Evolutionary conservation across 768 basidiomycete species (phyloP).

Genomic region (Sutorius australiensis): DNA sequence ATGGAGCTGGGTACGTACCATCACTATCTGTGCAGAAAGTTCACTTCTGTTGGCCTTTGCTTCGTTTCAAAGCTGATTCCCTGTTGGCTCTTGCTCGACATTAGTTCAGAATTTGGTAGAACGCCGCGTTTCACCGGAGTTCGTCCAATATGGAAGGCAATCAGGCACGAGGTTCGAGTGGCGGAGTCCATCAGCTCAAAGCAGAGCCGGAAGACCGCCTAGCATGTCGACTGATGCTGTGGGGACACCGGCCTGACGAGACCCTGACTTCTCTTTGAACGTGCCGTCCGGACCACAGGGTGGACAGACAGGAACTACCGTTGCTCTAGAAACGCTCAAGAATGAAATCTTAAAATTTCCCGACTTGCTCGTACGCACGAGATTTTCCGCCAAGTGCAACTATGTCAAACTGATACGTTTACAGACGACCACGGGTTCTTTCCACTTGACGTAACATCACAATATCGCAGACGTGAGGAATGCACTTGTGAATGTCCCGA

Average conservation of each 20-base stretch:
- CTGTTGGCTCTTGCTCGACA: background rate
- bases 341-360: slow-evolving; percentile 6
- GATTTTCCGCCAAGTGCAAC: slow-evolving; percentile 1
- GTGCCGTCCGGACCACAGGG: slow-evolving; percentile 5
- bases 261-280: background rate
- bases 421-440: background rate
- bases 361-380: slow-evolving; percentile 9
- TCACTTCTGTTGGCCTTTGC: background rate
- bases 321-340: slow-evolving; percentile 8
- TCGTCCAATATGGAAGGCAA: background rate
- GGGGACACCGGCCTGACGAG: background rate
- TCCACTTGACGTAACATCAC: slow-evolving; percentile 5
- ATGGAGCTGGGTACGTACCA: slow-evolving; percentile 1
- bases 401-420: slow-evolving; percentile 12
- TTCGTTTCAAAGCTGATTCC: background rate
- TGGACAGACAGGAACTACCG: background rate
- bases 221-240: background rate
- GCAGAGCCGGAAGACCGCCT: background rate
- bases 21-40: background rate
- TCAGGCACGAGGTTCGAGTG: background rate
- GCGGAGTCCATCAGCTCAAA: slow-evolving; percentile 5
- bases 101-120: background rate
- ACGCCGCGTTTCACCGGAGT: background rate
- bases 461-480: background rate
- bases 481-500: slow-evolving; percentile 23